These are phyloP conservation scores for Chlorociboria aeruginascens DNA, from an alignment of 495 filamentous ascomycete species.

Conservation along the genomic window DNA sequence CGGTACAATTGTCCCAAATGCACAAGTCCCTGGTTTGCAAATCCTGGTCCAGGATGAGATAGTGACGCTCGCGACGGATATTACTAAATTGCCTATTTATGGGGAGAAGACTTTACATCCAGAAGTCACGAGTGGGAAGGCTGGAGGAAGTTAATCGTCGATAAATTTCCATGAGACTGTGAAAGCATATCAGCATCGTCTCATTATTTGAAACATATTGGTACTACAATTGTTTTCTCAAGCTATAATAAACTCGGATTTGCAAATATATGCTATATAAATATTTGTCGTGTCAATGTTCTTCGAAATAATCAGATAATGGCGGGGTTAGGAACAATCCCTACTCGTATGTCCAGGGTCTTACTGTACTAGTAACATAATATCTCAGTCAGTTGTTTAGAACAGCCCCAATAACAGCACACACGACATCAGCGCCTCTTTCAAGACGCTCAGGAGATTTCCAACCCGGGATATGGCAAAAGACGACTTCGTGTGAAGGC, in stretches of 20 bases:
- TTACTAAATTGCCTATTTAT: conserved; percentile 13
- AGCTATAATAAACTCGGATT: too few relatives aligned
- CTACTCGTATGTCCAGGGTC: too few relatives aligned
- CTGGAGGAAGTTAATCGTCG: background rate
- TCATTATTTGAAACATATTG: too few relatives aligned
- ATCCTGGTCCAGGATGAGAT: conserved; percentile 12
- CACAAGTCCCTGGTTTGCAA: conserved; percentile 3
- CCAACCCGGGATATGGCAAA: conserved; percentile 1
- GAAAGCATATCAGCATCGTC: background rate
- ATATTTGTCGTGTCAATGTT: too few relatives aligned
- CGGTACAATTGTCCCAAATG: conserved; percentile 1
- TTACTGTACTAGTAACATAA: too few relatives aligned
- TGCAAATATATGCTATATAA: too few relatives aligned
- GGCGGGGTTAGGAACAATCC: too few relatives aligned
- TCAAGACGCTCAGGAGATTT: background rate
- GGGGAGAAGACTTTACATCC: conserved; percentile 11
- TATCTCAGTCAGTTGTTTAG: background rate
- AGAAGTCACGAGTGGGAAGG: conserved; percentile 11
- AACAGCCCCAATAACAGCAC: background rate
- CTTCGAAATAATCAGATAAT: too few relatives aligned
- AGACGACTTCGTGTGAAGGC: background rate
- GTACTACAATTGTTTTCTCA: too few relatives aligned
- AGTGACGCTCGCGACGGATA: conserved; percentile 2
- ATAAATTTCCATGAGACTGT: background rate
- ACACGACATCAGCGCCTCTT: background rate